These are phyloP conservation scores for Phenoliferia sp. DNA, from an alignment of 1,284 basidiomycete species.

Conservation along the genomic window DNA sequence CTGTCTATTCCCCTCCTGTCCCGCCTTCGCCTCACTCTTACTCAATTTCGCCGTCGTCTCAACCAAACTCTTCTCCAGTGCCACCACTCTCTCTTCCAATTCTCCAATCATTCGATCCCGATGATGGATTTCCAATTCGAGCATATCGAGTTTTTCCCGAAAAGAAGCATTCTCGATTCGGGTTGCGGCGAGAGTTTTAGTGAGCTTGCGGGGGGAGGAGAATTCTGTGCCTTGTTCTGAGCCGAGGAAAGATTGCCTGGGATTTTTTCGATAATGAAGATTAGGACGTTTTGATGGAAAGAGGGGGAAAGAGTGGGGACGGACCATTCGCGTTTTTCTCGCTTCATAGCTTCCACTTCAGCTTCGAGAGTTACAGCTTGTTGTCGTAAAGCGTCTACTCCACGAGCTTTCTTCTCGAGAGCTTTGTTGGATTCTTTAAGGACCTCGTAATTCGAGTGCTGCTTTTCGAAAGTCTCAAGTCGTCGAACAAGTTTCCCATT, in stretches of 20 bases:
- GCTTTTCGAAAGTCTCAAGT: constrained; percentile 52
- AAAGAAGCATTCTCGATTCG: constrained; percentile 32
- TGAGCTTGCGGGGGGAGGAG: constrained; percentile 33
- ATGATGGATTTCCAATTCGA: constrained; percentile 23
- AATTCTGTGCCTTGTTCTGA: constrained; percentile 16
- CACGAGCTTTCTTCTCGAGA: constrained; percentile 55
- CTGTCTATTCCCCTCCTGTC: constrained; percentile 30
- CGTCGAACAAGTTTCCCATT: constrained; percentile 59
- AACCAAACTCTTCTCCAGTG: constrained; percentile 27
- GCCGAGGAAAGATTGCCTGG: constrained; percentile 26
- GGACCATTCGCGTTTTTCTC: constrained; percentile 49
- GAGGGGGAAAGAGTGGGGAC: background rate
- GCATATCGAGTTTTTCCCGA: constrained; percentile 27
- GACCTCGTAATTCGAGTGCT: constrained; percentile 60
- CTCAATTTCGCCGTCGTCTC: constrained; percentile 10
- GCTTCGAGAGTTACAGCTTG: constrained; percentile 57
- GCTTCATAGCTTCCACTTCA: constrained; percentile 55
- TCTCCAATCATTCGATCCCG: constrained; percentile 36
- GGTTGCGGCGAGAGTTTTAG: constrained; percentile 31
- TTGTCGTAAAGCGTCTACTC: constrained; percentile 56
- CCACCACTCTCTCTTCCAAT: constrained; percentile 30
- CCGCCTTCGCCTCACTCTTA: constrained; percentile 9
- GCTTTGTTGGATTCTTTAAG: constrained; percentile 66
- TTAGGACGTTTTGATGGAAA: background rate
- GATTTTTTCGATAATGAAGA: background rate